Evolutionary conservation across 1,139 yeast species (phyloP), one percentile per base, ranked within the genome.

Genomic region (Saccharomyces pastorianus): DNA sequence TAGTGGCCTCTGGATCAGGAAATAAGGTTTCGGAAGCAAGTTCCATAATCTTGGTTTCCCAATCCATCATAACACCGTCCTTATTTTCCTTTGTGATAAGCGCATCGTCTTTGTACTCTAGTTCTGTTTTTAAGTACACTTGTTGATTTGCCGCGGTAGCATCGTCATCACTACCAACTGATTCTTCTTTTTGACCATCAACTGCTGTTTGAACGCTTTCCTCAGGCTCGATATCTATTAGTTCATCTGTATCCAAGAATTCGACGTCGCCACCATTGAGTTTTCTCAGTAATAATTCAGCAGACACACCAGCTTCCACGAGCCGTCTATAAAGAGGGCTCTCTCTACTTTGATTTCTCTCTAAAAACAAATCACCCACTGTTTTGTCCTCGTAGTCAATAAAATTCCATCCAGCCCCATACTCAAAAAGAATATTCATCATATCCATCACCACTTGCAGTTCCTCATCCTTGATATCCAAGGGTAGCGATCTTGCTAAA

Each of bases 61-160:
- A 91, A 61, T 86, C 85, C 98, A 91, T 91, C 98, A 91, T 91
- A 2, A 91, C 97, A 28, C 97, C 98, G 64, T 91, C 98, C 50
- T 82, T 78, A 56, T 84, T 76, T 31, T 80, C 82, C 57, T 81
- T 77, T 1, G 98, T 91, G 38, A 87, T 75, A 26, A 91, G 76
- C 0, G 93, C 84, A 59, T 79, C 83, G 52, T 85, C 85, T 23
- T 79, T 80, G 68, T 88, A 91, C 63, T 82, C 83, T 46, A 91
- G 74, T 61, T 84, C 77, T 5, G 93, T 81, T 13, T 76, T 70
- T 52, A 91, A 76, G 65, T 84, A 91, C 0, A 88, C 78, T 1
- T 75, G 69, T 59, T 86, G 93, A 59, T 83, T 76, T 50, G 78
- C 80, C 1, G 91, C 85, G 9, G 76, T 65, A 4, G 85, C 85